Base-by-base conservation (phyloP, 495 filamentous ascomycete species). In the Aspergillus heteromorphus region DNA sequence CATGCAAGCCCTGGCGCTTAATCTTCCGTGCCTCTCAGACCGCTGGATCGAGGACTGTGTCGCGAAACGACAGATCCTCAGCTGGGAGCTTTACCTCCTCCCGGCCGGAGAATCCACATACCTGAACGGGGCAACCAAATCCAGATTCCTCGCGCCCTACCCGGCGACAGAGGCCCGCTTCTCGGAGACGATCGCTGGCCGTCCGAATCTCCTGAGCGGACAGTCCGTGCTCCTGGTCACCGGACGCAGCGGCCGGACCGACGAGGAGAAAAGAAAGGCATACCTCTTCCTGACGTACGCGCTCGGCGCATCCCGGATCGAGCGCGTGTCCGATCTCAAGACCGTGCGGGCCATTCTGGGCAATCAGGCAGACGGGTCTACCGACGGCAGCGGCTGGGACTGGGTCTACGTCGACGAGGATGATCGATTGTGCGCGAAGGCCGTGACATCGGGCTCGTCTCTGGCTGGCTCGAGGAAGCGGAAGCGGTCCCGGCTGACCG, bases 1-100 rank as follows among this genome's bases (percentile, higher is more conserved):
- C 69, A 87, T 98, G 79, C 92, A 97, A 66, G 93, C 93, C 0
- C 83, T 98, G 11, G 92, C 95, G 7, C 80, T 98, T 4, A 89
- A 89, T 4, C 66, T 98, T 1, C 95, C 95, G 0, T 95, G 90
- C 58, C 77, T 98, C 6, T 83, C 86, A 4, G 78, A 78, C 0
- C 82, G 84, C 27, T 98, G 95, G 95, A 73, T 97, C 50, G 76
- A 80, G 25, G 83, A 88, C 49, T 95, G 89, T 59, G 70, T 89
- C 2, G 64, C 76, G 7, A 78, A 80, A 50, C 73, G 74, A 31
- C 66, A 67, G 5, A 59, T 90, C 10, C 57, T 96, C 6, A 82
- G 88, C 34, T 96, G 91, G 88, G 72, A 77, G 2, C 77, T 84
- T 19, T 97, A 96, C 55, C 81, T 97, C 0, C 79, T 98, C 2